Conservation (phyloP, 1,139 yeast species). For the Hansenula lynferdii region DNA sequence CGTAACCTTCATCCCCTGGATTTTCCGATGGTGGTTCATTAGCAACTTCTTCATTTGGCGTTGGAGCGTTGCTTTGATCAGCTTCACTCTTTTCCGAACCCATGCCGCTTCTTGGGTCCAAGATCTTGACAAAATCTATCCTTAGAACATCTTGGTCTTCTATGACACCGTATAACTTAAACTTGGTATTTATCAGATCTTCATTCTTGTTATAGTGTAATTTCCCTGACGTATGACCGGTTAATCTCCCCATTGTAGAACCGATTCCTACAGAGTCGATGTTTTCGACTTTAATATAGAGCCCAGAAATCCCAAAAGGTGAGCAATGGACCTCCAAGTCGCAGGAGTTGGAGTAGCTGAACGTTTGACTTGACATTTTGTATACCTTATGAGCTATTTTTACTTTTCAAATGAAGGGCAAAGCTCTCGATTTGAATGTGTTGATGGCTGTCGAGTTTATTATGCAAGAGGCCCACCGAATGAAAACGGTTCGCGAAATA, state of each 20-base stretch:
- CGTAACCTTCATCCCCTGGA: constrained; percentile 31
- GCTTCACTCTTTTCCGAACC: constrained; percentile 8
- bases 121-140: constrained; percentile 49
- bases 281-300: constrained; percentile 47
- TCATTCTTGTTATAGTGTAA: constrained; percentile 47
- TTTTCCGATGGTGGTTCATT: constrained; percentile 14
- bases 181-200: constrained; percentile 44
- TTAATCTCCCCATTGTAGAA: constrained; percentile 52
- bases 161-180: constrained; percentile 47
- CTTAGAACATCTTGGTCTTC: constrained; percentile 46
- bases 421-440: too few species aligned
- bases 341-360: constrained; percentile 47
- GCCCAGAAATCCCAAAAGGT: constrained; percentile 54
- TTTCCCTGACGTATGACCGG: constrained; percentile 47
- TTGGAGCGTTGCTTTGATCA: constrained; percentile 5
- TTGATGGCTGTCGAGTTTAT: background rate
- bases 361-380: constrained; percentile 21
- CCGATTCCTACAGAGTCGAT: constrained; percentile 53
- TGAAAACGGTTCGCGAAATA: too few species aligned
- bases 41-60: constrained; percentile 4
- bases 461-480: too few species aligned
- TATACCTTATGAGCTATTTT: too few species aligned
- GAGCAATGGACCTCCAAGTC: constrained; percentile 54
- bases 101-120: constrained; percentile 17
- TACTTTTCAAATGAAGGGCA: too few species aligned